Base-by-base conservation (phyloP, 495 filamentous ascomycete genomes). In the Letharia lupina region DNA sequence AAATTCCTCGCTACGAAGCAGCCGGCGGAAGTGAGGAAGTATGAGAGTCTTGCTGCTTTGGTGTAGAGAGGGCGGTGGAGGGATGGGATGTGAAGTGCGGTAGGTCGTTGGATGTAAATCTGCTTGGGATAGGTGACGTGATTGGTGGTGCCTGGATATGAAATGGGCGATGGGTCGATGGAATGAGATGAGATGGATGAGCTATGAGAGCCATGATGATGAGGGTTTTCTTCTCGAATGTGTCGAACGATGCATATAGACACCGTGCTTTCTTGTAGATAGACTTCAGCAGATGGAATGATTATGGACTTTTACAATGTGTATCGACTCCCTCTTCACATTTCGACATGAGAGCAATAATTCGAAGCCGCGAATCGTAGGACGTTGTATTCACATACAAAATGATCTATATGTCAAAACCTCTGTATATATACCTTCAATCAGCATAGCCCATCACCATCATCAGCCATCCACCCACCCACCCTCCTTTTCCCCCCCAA, bases 1-100 rank as follows among this genome's bases (percentile, higher is more conserved):
- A 83, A 86, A 74, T 91, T 85, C 75, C 77, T 93, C 41, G 83
- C 84, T 70, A 78, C 83, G 68, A 82, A 82, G 67, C 60, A 72
- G 52, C 68, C 73, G 2, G 45, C 37, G 31, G 60, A 75, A 44
- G 65, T 75, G 60, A 48, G 41, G 12, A 70, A 69, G 47, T 69
- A 74, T 62, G 65, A 69, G 59, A 67, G 47, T 0, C 61, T 75
- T 67, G 61, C 50, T 54, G 69, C 60, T 6, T 45, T 69, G 45
- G 54, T 71, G 39, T 68, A 50, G 60, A 64, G 15, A 44, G 31
- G 23, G 33, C 5, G 13, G 11, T 48, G 0, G 2, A 3, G 52
- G 40, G 16, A 7, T 9, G 52, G n/a, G 16, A 56, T 45, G 37
- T 64, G 39, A 52, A 57, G 23, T 13, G 50, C 13, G 1, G 1